Percentiles rank a stretch among this genome's conserved stretches.
phyloP scores from a whole-genome alignment of 352 stramenopile species.

The Globisporangium mamillatum region DNA sequence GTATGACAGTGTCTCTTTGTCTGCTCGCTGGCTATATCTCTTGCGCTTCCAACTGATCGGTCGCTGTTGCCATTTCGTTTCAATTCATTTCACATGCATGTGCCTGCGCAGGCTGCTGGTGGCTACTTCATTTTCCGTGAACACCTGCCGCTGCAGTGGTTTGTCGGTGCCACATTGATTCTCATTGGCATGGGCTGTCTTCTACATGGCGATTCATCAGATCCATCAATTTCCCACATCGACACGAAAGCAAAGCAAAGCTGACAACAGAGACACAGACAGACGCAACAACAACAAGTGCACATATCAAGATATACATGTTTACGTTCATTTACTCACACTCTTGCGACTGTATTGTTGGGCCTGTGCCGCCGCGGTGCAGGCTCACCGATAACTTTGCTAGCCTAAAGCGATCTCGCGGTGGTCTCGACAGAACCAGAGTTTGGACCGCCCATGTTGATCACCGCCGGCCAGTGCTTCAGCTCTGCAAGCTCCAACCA shows the following conservation, averaged over 20 bases:
- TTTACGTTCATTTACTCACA: not conserved
- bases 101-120: constrained; percentile 33
- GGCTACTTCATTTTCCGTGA: constrained; percentile 70
- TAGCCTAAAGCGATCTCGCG: not conserved
- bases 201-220: constrained; percentile 51
- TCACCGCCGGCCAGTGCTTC: constrained; percentile 70
- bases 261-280: constrained; percentile 7
- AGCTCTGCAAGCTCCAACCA: constrained; percentile 83
- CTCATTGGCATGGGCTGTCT: constrained; percentile 64
- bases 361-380: no score
- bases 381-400: no score
- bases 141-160: constrained; percentile 68
- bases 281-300: not conserved
- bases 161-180: constrained; percentile 69
- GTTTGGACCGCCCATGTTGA: constrained; percentile 52
- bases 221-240: not conserved
- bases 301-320: constrained; percentile 17
- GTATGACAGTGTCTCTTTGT: constrained; percentile 17
- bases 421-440: not conserved
- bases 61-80: not conserved
- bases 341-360: not conserved
- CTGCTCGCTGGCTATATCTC: not conserved
- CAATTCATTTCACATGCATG: not conserved
- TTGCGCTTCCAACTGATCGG: not conserved
- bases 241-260: constrained; percentile 26